Base-by-base conservation (phyloP, 768 basidiomycete genomes). In the Inosperma sp. region DNA sequence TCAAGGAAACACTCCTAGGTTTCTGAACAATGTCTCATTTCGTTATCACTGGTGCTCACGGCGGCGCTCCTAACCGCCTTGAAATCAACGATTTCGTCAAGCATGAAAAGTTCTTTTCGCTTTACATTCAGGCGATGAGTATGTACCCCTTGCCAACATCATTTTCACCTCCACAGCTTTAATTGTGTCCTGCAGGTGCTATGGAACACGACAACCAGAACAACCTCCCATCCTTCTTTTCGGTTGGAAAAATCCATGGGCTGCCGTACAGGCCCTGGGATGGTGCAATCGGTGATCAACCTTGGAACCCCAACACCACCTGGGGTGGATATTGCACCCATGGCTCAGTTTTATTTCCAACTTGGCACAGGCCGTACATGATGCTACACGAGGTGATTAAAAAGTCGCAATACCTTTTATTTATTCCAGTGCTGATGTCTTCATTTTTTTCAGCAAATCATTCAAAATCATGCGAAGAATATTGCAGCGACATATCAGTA, bases 321-420 rank as follows among this genome's bases (percentile, higher is more conserved):
- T 49, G 67, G 66, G 64, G 67, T 14, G 80, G 79, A 4, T 81
- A 81, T 56, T 81, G 79, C 58, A 72, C 70, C 14, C 80, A 82
- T 59, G 75, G 75, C 14, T 73, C 72, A 2, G 67, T 73, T 7
- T 63, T 80, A 12, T 80, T 80, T 68, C 78, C 78, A 5, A 78
- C 75, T 4, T 81, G 76, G 75, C 79, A 82, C 54, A 63, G 80
- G 41, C 76, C 78, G 2, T 81, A 81, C 54, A 59, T 80, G 17
- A 59, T 71, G 23, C 61, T 79, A 2, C 72, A 71, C 52, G 79
- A 82, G 69, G 79, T 79, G 43, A 12, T 65, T 41, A 25, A 4
- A 14, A 7, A 17, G 36, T 35, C n/a, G 29, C 3, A 14, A 8
- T 23, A 2, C 17, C n/a, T 25, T 17, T 12, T 8, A n/a, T 44